Conservation (phyloP, 495 filamentous ascomycete species). For the Bathelium albidoporum region DNA sequence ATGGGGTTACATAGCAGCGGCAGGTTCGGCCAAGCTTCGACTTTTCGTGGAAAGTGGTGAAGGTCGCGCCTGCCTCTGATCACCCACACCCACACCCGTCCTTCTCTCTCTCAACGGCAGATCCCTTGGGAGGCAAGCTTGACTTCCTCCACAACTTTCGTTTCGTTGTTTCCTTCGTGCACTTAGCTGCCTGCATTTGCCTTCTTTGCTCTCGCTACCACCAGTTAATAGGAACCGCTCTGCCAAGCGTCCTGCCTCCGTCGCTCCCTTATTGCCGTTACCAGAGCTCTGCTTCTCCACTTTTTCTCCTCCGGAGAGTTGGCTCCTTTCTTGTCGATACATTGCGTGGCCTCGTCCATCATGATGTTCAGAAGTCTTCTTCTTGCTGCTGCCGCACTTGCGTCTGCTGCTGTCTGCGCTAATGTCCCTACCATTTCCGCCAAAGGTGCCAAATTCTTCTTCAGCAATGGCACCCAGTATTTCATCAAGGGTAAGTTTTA, state of each 20-base stretch:
- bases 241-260: not conserved
- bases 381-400: not conserved
- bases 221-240: not conserved
- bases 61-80: not conserved
- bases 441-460: constrained; percentile 80
- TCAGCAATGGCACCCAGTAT: constrained; percentile 63
- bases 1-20: not conserved
- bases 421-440: constrained; percentile 55
- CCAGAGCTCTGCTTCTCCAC: not conserved
- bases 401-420: no score
- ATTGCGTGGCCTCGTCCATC: not conserved
- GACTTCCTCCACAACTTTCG: no score
- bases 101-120: not conserved
- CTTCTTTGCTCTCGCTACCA: constrained; percentile 1
- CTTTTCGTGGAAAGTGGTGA: not conserved
- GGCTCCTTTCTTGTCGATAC: not conserved
- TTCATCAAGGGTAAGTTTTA: constrained; percentile 60
- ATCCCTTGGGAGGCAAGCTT: not conserved
- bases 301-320: not conserved
- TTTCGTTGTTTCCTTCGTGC: not conserved
- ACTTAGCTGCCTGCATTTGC: not conserved
- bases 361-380: not conserved
- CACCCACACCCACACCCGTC: not conserved
- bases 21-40: not conserved
- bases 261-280: not conserved